Evolutionary conservation across 441 rosid genomes (phyloP), one percentile per base, ranked within the genome.

Genomic region (Raphanus hybrid): DNA sequence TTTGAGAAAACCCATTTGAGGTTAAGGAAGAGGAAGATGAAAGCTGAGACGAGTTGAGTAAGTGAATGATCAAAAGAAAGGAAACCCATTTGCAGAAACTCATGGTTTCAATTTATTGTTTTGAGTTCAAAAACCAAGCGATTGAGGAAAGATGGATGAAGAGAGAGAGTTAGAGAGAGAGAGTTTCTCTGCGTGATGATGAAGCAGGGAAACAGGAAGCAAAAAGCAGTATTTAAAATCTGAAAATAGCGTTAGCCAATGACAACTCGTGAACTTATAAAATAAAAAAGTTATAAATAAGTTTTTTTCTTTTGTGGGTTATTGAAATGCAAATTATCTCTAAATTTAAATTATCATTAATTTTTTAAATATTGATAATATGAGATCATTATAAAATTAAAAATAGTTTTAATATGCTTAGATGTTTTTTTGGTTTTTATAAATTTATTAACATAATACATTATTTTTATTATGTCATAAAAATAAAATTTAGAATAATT

Each of bases 1-100:
- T 77, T 75, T 80, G 91, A 8, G 91, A 76, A 26, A 78, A 67
- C 87, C 82, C 91, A 78, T 76, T 65, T 20, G 83, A 85, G 69
- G 80, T 73, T 34, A 70, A 67, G 74, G 84, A 34, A 54, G 86
- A 79, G 1, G 82, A 84, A 52, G 70, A 64, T 14, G 77, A 67
- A 41, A 75, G 74, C 70, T 62, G 58, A 61, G n/a, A 54, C 1
- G 69, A 70, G 76, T 48, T 73, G 14, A 86, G 54, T 50, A 86
- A 72, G 64, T 70, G 73, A 9, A 87, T 43, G 26, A 77, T 64
- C 66, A 89, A 70, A 69, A 86, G 26, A 15, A 86, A 35, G 59
- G 66, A 69, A 64, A 86, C 87, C 89, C 85, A 86, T 64, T 71
- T 81, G 63, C 75, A 74, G 74, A 82, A 55, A 69, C 78, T 67